Conservation (phyloP, 2,329 filamentous ascomycete genomes). For the Cytospora piceae region DNA sequence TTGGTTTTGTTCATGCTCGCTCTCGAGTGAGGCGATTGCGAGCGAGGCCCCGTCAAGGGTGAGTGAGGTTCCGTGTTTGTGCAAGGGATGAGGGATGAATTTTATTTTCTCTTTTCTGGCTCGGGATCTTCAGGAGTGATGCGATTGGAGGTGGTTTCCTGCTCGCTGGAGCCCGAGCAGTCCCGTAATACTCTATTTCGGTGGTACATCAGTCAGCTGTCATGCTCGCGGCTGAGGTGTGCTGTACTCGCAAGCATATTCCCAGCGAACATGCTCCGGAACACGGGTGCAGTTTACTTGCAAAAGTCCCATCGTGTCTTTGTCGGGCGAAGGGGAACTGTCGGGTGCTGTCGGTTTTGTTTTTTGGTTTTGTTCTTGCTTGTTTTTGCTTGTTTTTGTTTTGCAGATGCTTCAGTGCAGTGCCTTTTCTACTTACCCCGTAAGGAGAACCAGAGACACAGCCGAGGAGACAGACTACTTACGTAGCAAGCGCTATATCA, state of each 20-base stretch:
- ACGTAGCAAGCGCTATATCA: neutral
- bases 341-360: slow-evolving; percentile 1
- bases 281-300: neutral
- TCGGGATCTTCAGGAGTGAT: neutral
- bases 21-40: neutral
- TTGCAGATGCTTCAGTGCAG: neutral
- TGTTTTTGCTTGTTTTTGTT: neutral
- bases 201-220: neutral
- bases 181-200: too few relatives aligned
- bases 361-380: too few relatives aligned
- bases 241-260: neutral
- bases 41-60: neutral
- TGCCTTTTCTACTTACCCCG: neutral
- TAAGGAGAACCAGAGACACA: neutral
- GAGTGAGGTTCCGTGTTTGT: neutral
- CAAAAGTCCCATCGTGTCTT: neutral
- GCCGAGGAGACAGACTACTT: neutral
- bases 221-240: neutral
- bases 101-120: neutral
- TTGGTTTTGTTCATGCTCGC: neutral
- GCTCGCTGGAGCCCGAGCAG: too few relatives aligned
- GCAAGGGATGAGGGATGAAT: neutral
- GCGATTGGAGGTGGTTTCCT: neutral
- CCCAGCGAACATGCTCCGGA: neutral
- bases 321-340: neutral